Conservation (phyloP, 345 rosid species). For the Salix koriyanagi region DNA sequence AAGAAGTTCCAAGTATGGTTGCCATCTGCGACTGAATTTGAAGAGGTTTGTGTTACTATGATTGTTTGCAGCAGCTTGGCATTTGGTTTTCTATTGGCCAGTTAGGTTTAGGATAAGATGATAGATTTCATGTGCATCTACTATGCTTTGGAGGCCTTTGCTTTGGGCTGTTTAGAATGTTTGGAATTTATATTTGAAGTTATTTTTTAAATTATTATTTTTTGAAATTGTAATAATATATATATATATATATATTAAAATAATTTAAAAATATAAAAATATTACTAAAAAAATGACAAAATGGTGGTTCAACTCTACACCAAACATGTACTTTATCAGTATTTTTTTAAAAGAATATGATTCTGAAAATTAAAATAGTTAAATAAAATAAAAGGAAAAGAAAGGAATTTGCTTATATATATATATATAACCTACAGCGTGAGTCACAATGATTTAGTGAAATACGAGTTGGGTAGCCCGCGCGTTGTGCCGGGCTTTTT, state of each 20-base stretch:
- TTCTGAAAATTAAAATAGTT: neutral
- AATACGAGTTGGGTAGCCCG: too few relatives aligned
- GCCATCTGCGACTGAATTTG: conserved; percentile 42
- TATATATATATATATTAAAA: too few relatives aligned
- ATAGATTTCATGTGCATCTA: conserved; percentile 31
- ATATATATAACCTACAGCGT: too few relatives aligned
- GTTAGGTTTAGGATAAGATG: conserved; percentile 54
- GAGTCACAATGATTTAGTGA: too few relatives aligned
- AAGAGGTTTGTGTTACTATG: neutral
- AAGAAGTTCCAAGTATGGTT: conserved; percentile 62
- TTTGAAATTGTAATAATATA: too few relatives aligned
- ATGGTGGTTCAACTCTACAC: too few relatives aligned
- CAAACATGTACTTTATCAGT: too few relatives aligned
- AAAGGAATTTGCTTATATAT: neutral
- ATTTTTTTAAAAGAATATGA: neutral
- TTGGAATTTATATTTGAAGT: too few relatives aligned
- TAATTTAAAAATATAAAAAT: too few relatives aligned
- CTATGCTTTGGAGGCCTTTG: neutral
- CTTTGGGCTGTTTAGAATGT: neutral
- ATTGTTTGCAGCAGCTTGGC: neutral
- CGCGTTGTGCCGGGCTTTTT: too few relatives aligned
- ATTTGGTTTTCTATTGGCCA: conserved; percentile 24
- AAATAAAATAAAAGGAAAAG: neutral
- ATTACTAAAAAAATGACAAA: too few relatives aligned
- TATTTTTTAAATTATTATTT: too few relatives aligned